A percentile compares a stretch with the other conserved stretches of the same genome.
Conservation (phyloP, 1,139 yeast genomes). For the Ogataea hybrid region DNA sequence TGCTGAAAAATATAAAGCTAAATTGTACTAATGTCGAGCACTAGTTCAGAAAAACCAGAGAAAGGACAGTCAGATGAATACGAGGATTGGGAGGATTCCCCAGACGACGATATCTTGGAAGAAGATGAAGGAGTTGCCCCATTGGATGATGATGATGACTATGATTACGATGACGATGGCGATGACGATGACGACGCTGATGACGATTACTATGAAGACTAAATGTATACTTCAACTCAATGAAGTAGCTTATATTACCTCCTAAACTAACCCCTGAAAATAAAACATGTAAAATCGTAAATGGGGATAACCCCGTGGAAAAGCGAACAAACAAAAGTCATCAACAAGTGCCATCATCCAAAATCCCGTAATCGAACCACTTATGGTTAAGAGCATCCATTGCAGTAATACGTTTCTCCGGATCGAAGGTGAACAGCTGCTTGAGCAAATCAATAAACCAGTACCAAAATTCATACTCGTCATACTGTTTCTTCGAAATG, state of each 20-base stretch:
- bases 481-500: slow-evolving; percentile 29
- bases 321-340: slow-evolving; percentile 8
- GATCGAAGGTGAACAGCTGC: slow-evolving; percentile 61
- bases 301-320: neutral
- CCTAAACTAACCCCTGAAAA: too few relatives aligned
- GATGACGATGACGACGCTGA: slow-evolving; percentile 11
- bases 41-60: neutral
- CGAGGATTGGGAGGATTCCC: neutral
- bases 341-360: slow-evolving; percentile 64
- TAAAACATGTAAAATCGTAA: neutral
- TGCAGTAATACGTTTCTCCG: slow-evolving; percentile 61
- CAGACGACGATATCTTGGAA: slow-evolving; percentile 8
- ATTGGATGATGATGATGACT: slow-evolving; percentile 9
- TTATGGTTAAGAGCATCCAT: slow-evolving; percentile 70
- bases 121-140: slow-evolving; percentile 13
- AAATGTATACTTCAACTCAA: neutral
- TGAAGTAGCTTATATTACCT: too few relatives aligned
- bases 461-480: slow-evolving; percentile 73
- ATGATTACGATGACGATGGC: slow-evolving; percentile 6
- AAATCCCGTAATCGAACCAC: slow-evolving; percentile 74
- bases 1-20: neutral
- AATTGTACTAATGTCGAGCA: neutral
- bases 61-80: neutral
- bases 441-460: slow-evolving; percentile 65
- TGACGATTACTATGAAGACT: slow-evolving; percentile 9